Conservation (phyloP, 768 basidiomycete species). For the Collybia sp. region DNA sequence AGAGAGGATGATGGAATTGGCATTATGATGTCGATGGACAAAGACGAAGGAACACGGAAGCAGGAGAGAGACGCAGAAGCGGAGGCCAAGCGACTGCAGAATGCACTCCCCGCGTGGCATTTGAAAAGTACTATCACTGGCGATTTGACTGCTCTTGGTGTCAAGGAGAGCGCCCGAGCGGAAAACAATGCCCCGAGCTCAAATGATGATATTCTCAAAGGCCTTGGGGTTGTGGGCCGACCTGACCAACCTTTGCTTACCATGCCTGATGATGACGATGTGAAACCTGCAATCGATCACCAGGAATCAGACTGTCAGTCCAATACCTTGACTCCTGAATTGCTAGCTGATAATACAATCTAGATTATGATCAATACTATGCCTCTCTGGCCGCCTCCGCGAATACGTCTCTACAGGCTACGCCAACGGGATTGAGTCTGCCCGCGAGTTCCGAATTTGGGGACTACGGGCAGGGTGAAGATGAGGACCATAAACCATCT, state of each 20-base stretch:
- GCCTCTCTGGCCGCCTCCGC: conserved; percentile 68
- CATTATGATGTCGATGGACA: conserved; percentile 86
- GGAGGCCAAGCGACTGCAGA: conserved; percentile 84
- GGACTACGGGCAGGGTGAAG: conserved; percentile 41
- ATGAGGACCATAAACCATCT: conserved; percentile 64
- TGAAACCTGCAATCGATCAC: conserved; percentile 28
- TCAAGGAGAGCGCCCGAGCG: conserved; percentile 62
- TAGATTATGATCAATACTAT: conserved; percentile 82
- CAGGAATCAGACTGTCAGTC: conserved; percentile 64
- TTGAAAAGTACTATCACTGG: conserved; percentile 94
- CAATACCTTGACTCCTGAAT: neutral
- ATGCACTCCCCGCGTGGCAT: conserved; percentile 92
- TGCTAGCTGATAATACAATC: neutral
- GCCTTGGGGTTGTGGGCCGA: conserved; percentile 51
- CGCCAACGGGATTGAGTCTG: conserved; percentile 51
- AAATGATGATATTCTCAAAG: conserved; percentile 71
- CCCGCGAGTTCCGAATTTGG: conserved; percentile 42
- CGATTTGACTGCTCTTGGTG: conserved; percentile 82
- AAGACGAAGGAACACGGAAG: conserved; percentile 72
- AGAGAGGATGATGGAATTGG: conserved; percentile 74
- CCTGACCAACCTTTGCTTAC: conserved; percentile 17
- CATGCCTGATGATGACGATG: conserved; percentile 14
- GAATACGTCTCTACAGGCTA: conserved; percentile 52
- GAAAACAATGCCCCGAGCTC: conserved; percentile 36
- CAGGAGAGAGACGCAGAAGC: conserved; percentile 77